Percentiles rank a stretch among this genome's conserved stretches.
phyloP scores from a whole-genome alignment of 169 alveolate species.

The Cryptosporidium tyzzeri region DNA sequence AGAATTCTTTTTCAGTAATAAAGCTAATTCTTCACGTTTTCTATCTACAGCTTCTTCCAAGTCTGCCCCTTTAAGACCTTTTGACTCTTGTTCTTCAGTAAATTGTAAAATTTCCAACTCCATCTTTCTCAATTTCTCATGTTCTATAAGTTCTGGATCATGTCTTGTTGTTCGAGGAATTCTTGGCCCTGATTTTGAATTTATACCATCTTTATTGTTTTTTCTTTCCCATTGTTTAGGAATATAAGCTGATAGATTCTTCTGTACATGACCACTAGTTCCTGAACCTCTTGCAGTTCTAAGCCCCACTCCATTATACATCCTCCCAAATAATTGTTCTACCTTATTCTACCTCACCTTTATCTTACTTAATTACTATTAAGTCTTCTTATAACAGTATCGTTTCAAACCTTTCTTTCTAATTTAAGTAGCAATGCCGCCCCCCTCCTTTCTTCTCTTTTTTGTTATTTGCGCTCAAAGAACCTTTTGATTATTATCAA shows the following conservation, averaged over 20 bases:
- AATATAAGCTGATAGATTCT: conserved; percentile 81
- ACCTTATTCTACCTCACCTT: neutral
- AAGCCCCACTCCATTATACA: conserved; percentile 91
- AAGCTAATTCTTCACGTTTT: conserved; percentile 20
- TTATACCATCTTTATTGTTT: conserved; percentile 78
- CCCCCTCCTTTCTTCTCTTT: neutral
- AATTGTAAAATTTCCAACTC: conserved; percentile 81
- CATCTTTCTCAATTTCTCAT: conserved; percentile 85
- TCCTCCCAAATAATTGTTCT: conserved; percentile 29
- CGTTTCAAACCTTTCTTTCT: neutral
- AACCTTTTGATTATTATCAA: no score
- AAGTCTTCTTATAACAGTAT: neutral
- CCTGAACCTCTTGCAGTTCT: conserved; percentile 91
- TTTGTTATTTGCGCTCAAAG: neutral
- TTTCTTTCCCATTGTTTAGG: conserved; percentile 78
- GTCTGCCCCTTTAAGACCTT: conserved; percentile 43
- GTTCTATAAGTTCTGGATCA: conserved; percentile 84
- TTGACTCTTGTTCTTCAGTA: conserved; percentile 39
- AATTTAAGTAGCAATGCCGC: neutral
- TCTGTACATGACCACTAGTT: conserved; percentile 90
- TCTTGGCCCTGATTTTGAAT: neutral
- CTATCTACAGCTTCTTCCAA: conserved; percentile 29
- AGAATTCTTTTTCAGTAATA: neutral
- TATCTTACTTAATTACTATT: neutral
- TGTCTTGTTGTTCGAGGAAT: conserved; percentile 28